Conservation (phyloP, 345 rosid species). For the Noccaea bulbosa region DNA sequence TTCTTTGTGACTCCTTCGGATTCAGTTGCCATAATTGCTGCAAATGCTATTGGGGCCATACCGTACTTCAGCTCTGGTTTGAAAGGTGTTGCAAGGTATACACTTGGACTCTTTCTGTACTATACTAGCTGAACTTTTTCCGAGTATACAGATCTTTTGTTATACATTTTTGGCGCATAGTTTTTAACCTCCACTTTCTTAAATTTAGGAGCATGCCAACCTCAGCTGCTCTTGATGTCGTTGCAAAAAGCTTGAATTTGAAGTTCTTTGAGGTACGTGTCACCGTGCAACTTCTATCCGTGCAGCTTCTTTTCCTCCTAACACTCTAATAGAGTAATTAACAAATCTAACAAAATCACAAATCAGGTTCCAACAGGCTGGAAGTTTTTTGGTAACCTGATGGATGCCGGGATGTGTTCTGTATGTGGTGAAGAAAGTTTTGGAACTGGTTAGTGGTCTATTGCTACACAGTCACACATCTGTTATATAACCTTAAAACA, state of each 20-base stretch:
- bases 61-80: conserved; percentile 94
- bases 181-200: conserved; percentile 7
- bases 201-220: conserved; percentile 98
- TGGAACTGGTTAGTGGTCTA: conserved; percentile 82
- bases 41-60: conserved; percentile 89
- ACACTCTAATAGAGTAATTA: conserved; percentile 1
- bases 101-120: not conserved
- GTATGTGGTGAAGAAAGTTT: conserved; percentile 99
- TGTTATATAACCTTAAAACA: conserved; percentile 25
- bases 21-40: conserved; percentile 98
- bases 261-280: conserved; percentile 90
- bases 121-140: conserved; percentile 2
- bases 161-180: conserved; percentile 25
- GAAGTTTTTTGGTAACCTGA: conserved; percentile 98
- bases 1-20: conserved; percentile 99
- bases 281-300: conserved; percentile 12
- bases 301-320: conserved; percentile 1
- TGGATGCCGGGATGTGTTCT: conserved; percentile 98
- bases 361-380: conserved; percentile 96
- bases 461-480: conserved; percentile 10
- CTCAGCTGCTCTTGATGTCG: conserved; percentile 98
- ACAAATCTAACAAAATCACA: conserved; percentile 22
- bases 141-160: conserved; percentile 3
- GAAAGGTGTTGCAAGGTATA: conserved; percentile 98
- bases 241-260: conserved; percentile 79